Conservation (phyloP, 2,329 filamentous ascomycete species). For the Fusarium clavum region DNA sequence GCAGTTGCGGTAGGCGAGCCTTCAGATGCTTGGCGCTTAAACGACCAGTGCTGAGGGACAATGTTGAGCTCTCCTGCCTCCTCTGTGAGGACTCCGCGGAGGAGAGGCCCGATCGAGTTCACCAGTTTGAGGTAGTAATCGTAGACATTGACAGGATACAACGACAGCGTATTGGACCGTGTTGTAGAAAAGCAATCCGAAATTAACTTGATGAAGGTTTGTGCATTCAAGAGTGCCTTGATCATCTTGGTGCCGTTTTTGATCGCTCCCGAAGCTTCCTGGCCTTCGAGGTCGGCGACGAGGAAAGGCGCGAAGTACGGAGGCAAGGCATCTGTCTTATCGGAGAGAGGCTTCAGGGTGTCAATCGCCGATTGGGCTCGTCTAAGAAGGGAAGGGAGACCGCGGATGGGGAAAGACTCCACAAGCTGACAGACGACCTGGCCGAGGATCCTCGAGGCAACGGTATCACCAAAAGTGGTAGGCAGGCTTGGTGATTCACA, state of each 20-base stretch:
- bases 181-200: constrained; percentile 79
- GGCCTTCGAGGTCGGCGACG: constrained; percentile 55
- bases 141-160: constrained; percentile 82
- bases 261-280: constrained; percentile 55
- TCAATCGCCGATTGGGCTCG: constrained; percentile 78
- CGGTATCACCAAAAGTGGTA: constrained; percentile 67
- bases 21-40: constrained; percentile 50
- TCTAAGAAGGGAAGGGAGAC: constrained; percentile 82
- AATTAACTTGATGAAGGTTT: constrained; percentile 80
- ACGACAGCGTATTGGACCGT: constrained; percentile 72
- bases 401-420: constrained; percentile 82
- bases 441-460: constrained; percentile 76
- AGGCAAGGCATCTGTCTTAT: constrained; percentile 58
- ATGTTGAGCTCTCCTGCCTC: constrained; percentile 79
- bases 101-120: constrained; percentile 78
- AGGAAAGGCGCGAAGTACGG: constrained; percentile 81
- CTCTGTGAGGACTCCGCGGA: constrained; percentile 86
- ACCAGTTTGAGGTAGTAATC: constrained; percentile 85
- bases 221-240: constrained; percentile 81
- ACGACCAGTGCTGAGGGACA: constrained; percentile 76
- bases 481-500: constrained; percentile 84
- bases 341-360: constrained; percentile 73
- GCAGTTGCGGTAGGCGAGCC: constrained; percentile 31
- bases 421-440: constrained; percentile 81
- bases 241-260: constrained; percentile 78